Evolutionary conservation across 2,329 filamentous ascomycete species (phyloP).

Genomic region (Tolypocladium nubicola): DNA sequence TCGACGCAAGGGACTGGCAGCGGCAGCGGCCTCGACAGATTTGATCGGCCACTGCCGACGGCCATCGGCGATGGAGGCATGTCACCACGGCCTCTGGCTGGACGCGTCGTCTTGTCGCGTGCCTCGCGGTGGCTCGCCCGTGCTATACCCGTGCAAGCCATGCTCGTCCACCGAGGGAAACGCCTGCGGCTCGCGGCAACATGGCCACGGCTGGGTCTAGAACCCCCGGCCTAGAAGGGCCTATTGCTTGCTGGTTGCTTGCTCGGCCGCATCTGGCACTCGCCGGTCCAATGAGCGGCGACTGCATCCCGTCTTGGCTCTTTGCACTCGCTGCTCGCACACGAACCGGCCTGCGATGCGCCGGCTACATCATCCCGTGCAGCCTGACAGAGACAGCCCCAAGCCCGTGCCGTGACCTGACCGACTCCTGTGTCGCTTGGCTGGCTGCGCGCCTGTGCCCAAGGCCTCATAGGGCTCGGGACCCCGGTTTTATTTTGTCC

Average conservation of each 20-base stretch:
- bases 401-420: background rate
- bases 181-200: background rate
- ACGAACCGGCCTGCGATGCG: background rate
- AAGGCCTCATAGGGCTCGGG: background rate
- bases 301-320: background rate
- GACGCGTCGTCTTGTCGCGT: background rate
- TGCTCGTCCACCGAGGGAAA: background rate
- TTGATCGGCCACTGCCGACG: background rate
- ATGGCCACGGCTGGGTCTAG: background rate
- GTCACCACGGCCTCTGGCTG: background rate
- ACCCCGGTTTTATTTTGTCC: background rate
- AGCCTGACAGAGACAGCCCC: background rate
- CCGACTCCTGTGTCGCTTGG: background rate
- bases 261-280: background rate
- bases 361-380: background rate
- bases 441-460: background rate
- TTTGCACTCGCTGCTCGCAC: background rate
- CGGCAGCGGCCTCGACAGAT: no score
- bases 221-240: conserved; percentile 1
- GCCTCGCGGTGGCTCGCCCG: background rate
- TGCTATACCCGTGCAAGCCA: no score
- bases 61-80: background rate
- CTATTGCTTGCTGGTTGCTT: background rate
- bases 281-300: background rate
- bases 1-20: no score